Evolutionary conservation across 768 basidiomycete genomes (phyloP), one percentile per base, ranked within the genome.

Genomic region (Gymnopilus junonius): DNA sequence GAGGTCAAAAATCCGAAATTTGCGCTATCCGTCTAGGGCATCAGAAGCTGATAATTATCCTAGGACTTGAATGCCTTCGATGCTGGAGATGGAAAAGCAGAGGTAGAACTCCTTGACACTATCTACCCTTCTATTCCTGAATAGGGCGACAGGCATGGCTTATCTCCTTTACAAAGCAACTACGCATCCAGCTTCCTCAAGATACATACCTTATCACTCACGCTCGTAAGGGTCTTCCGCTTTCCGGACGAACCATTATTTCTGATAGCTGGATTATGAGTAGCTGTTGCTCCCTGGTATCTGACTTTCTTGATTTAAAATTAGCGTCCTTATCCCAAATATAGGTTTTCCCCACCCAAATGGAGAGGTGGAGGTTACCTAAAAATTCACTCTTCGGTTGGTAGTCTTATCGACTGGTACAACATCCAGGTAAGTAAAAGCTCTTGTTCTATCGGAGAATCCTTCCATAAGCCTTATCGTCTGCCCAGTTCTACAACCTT

Each of bases 1-100:
- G 90, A 88, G 77, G 82, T 81, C 35, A 60, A 55, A 45, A 10
- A 40, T 53, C 54, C 15, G 12, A 45, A 40, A 42, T 55, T 45
- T 43, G 53, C 17, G 42, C 50, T 15, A 59, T 54, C 60, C 27
- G 7, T 27, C 63, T 21, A n/a, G 14, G 14, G 40, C 10, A 45
- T 25, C 29, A 45, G 27, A 39, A 58, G 12, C 20, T 62, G 1
- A 67, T 42, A 46, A 53, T 48, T 31, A 25, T 21, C 2, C 3
- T 59, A 89, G 85, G 89, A 90, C 67, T 89, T 90, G 67, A 74
- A 77, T 65, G 88, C 89, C 0, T 82, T 89, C 62, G 76, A 87
- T 59, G 77, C 76, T 20, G 81, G 83, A 11, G 75, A 77, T 48
- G 85, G 83, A 10, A 75, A 67, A 12, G 89, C 86, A 2, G 88